phyloP scores from a whole-genome alignment of 371 early-diverging fungal genomes.

The Actinomortierella wolfii region DNA sequence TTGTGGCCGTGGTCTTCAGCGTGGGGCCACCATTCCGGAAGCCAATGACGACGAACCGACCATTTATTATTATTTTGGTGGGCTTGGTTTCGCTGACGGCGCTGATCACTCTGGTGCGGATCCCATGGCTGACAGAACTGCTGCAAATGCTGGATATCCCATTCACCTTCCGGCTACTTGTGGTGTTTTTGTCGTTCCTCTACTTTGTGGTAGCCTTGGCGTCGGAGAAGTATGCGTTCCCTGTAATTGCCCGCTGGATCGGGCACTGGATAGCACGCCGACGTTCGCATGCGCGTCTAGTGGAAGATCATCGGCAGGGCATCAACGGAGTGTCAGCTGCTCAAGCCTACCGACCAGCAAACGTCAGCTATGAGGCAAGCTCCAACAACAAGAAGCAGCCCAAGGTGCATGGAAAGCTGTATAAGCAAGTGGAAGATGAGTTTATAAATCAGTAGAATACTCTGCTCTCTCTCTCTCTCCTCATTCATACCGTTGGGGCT shows the following conservation, averaged over 20 bases:
- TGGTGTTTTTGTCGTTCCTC: conserved; percentile 20
- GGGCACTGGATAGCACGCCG: conserved; percentile 16
- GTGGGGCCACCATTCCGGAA: conserved; percentile 94
- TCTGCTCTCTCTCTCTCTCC: not conserved
- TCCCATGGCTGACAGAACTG: conserved; percentile 16
- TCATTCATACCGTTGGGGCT: not conserved
- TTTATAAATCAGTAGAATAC: conserved; percentile 38
- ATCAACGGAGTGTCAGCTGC: too few species aligned
- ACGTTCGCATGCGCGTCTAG: not conserved
- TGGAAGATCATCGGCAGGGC: too few species aligned
- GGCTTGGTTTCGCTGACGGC: conserved; percentile 25
- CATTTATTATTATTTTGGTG: conserved; percentile 29
- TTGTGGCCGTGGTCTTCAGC: conserved; percentile 89
- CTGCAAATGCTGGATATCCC: conserved; percentile 33
- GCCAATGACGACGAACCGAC: conserved; percentile 77
- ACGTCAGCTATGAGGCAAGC: not conserved
- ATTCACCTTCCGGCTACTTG: conserved; percentile 25
- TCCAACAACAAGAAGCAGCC: not conserved
- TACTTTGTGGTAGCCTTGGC: conserved; percentile 17
- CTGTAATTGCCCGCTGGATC: conserved; percentile 31
- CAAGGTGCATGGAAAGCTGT: conserved; percentile 48
- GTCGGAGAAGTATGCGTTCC: conserved; percentile 24
- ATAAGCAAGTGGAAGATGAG: conserved; percentile 54
- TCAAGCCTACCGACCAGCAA: too few species aligned
- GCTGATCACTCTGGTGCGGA: conserved; percentile 23